Evolutionary conservation across 2,329 filamentous ascomycete genomes (phyloP).

Genomic region (Aspergillus puulaauensis): DNA sequence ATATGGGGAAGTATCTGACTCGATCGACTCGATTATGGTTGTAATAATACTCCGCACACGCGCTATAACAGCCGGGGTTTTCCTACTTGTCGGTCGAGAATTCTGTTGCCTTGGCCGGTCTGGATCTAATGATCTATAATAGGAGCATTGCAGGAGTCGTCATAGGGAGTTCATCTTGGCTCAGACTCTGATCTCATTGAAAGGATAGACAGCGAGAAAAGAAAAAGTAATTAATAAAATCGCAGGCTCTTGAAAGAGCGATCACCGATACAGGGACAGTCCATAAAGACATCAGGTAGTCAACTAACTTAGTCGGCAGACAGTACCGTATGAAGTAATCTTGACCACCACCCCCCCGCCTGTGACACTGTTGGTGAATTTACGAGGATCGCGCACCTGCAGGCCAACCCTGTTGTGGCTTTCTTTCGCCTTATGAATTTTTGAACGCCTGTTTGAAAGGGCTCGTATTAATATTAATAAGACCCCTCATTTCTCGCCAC

Average conservation of each 20-base stretch:
- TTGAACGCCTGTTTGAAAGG: too few relatives aligned
- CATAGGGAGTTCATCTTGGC: slow-evolving; percentile 1
- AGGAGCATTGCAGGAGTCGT: slow-evolving; percentile 4
- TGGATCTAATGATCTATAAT: slow-evolving; percentile 7
- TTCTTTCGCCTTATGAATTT: neutral
- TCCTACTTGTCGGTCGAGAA: slow-evolving; percentile 6
- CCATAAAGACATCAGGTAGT: too few relatives aligned
- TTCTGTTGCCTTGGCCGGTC: slow-evolving; percentile 10
- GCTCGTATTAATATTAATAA: neutral
- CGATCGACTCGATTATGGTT: neutral
- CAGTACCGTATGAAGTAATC: neutral
- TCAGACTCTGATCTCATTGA: neutral
- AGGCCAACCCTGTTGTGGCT: neutral
- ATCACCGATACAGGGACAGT: too few relatives aligned
- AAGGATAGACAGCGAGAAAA: neutral
- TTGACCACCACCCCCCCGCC: neutral
- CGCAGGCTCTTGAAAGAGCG: too few relatives aligned
- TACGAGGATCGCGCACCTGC: neutral
- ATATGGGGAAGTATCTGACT: neutral
- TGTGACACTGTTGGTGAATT: neutral
- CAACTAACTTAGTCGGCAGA: neutral
- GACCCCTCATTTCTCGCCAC: slow-evolving; percentile 5
- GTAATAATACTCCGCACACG: neutral
- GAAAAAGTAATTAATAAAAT: neutral
- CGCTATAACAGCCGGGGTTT: neutral